phyloP scores from a whole-genome alignment of 306 rosid genomes.

The Ormosia semicastrata region DNA sequence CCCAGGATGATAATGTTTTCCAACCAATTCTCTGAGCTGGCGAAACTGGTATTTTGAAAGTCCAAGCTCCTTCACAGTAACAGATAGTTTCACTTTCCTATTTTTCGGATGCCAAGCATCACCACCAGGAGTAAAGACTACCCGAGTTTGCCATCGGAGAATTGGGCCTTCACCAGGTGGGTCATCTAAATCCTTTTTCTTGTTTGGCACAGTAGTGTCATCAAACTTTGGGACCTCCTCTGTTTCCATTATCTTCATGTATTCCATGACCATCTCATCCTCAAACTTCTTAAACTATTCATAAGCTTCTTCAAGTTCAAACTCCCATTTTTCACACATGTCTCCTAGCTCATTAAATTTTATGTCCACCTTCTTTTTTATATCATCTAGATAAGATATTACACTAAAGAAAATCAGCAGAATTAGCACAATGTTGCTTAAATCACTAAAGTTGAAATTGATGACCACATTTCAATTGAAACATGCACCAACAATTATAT shows the following conservation, averaged over 20 bases:
- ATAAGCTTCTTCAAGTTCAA: conserved; percentile 87
- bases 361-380: conserved; percentile 70
- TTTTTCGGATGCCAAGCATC: conserved; percentile 99
- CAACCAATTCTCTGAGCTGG: conserved; percentile 83
- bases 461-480: not conserved
- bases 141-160: conserved; percentile 83
- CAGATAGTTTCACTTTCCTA: conserved; percentile 87
- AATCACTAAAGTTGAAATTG: conserved; percentile 11
- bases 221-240: conserved; percentile 52
- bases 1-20: conserved; percentile 93
- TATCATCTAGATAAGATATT: conserved; percentile 54
- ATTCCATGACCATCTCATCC: conserved; percentile 67
- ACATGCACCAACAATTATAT: not conserved
- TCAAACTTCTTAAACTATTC: conserved; percentile 77
- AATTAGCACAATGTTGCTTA: not conserved
- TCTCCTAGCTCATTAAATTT: conserved; percentile 85
- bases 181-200: conserved; percentile 66
- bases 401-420: conserved; percentile 23
- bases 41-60: conserved; percentile 83
- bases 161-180: conserved; percentile 97
- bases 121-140: conserved; percentile 92
- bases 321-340: conserved; percentile 93
- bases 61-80: conserved; percentile 91
- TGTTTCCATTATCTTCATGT: conserved; percentile 56
- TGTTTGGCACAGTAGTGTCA: conserved; percentile 45